Percentiles rank a stretch among this genome's conserved stretches.
These are phyloP conservation scores for Posidonia australis DNA, from an alignment of 106 monocot genomes.

Conservation along the genomic window DNA sequence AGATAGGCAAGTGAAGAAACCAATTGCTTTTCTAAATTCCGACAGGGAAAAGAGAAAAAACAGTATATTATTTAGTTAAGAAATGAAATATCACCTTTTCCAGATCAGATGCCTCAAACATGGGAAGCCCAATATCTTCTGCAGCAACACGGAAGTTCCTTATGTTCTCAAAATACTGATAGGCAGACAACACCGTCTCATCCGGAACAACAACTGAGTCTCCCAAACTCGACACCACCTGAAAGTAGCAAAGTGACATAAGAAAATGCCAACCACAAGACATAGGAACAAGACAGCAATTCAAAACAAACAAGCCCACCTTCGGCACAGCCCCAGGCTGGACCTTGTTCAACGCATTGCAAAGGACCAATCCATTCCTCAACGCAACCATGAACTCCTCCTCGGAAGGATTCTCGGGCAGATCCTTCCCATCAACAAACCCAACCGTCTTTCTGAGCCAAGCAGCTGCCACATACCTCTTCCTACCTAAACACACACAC, in stretches of 20 bases:
- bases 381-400: conserved; percentile 71
- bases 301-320: conserved; percentile 21
- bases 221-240: conserved; percentile 67
- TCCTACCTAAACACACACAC: conserved; percentile 26
- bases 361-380: conserved; percentile 77
- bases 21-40: no score
- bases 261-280: neutral
- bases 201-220: conserved; percentile 50
- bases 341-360: conserved; percentile 87
- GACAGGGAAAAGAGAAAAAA: neutral
- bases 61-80: neutral
- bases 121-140: conserved; percentile 70
- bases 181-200: conserved; percentile 76
- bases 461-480: conserved; percentile 64
- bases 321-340: conserved; percentile 65
- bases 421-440: conserved; percentile 41
- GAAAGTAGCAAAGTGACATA: neutral
- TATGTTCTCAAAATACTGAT: conserved; percentile 97
- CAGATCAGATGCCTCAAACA: conserved; percentile 88
- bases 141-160: conserved; percentile 82
- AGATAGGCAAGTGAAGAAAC: no score
- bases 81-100: conserved; percentile 47
- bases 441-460: conserved; percentile 75
- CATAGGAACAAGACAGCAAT: no score
- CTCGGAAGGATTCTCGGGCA: conserved; percentile 71